These are phyloP conservation scores for Hypoxylon sp. DNA, from an alignment of 2,329 filamentous ascomycete species.

Conservation along the genomic window DNA sequence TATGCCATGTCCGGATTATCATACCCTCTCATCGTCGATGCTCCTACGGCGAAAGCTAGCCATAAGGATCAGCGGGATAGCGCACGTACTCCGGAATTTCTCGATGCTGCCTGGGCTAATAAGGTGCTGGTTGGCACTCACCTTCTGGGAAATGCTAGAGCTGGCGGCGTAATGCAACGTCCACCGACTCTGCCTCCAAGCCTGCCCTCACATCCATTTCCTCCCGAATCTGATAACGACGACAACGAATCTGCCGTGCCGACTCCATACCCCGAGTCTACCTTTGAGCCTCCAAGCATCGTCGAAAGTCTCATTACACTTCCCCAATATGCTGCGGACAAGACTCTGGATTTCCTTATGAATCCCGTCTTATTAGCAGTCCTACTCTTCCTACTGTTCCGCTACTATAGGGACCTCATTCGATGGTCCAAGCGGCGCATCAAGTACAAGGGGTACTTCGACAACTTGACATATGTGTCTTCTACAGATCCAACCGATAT, in stretches of 20 bases:
- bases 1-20: conserved; percentile 89
- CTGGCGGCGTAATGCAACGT: conserved; percentile 52
- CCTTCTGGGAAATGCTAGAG: conserved; percentile 62
- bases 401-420: conserved; percentile 59
- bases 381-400: conserved; percentile 56
- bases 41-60: conserved; percentile 61
- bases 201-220: conserved; percentile 44
- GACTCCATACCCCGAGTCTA: conserved; percentile 43
- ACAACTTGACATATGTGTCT: conserved; percentile 41
- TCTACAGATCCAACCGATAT: conserved; percentile 32
- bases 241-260: conserved; percentile 53
- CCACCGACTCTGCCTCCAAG: conserved; percentile 55
- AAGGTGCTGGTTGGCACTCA: conserved; percentile 79
- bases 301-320: conserved; percentile 64
- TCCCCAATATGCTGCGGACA: conserved; percentile 62
- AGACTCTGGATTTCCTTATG: conserved; percentile 64
- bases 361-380: conserved; percentile 47
- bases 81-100: conserved; percentile 51
- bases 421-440: conserved; percentile 50
- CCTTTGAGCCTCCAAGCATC: conserved; percentile 56
- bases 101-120: conserved; percentile 63
- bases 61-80: conserved; percentile 62
- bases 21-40: conserved; percentile 87
- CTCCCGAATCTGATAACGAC: conserved; percentile 33
- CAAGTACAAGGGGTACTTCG: conserved; percentile 47